Base-by-base conservation (phyloP, 2,329 filamentous ascomycete species). In the Fusarium subglutinans region DNA sequence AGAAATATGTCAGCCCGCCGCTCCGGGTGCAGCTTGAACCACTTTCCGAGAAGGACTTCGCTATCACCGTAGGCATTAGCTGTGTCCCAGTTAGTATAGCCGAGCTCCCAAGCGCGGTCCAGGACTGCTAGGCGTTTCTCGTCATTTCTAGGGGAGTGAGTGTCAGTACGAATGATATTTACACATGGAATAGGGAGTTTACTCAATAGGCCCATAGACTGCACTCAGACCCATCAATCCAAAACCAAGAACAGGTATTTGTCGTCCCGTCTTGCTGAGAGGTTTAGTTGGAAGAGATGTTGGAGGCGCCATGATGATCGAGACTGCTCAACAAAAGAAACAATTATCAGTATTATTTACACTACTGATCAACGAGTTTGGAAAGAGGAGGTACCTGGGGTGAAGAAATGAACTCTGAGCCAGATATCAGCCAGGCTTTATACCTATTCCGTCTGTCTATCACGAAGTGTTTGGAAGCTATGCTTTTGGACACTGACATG, bases 141-240 rank as follows among this genome's bases (percentile, higher is more conserved):
- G 1, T 59, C 56, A 38, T 55, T n/a, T 7, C 51, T 55, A 22
- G 0, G 10, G 6, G 8, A 10, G 15, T 18, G 15, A 2, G 24
- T n/a, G 20, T 55, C 24, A 41, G 35, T 18, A 41, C 4, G 11
- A 2, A 7, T 0, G 11, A 0, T 28, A 18, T 14, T 22, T 4
- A 3, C 5, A 5, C 2, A 38, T n/a, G 14, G 1, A 3, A 35
- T 3, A 18, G 35, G 35, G 14, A n/a, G 8, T 0, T 0, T 55
- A 55, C 51, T 41, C 51, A 14, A 55, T 18, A 0, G 51, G 51
- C 0, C 51, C 51, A 18, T 55, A 55, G 35, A 28, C 35, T 15
- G 15, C 26, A 41, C 51, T 55, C 11, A 55, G 14, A 4, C 51
- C 51, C 51, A 55, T 55, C 35, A 55, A 41, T 11, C 51, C 51